Percentiles rank a stretch among this genome's conserved stretches.
phyloP scores from a whole-genome alignment of 1,284 basidiomycete species.

The Sphaerobolus stellatus region DNA sequence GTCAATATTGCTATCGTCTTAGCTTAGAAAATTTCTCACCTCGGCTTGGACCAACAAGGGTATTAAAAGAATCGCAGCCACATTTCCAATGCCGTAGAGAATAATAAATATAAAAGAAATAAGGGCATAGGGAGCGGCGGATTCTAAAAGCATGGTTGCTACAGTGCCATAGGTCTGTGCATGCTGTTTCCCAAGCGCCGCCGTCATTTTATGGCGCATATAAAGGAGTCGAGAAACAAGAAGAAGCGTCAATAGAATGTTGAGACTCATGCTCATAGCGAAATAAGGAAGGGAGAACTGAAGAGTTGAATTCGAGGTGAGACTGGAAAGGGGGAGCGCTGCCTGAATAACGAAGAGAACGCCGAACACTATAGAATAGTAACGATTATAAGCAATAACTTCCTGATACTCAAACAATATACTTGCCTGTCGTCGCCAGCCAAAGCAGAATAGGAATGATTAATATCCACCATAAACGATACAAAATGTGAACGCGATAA shows the following conservation, averaged over 20 bases:
- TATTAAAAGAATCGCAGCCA: too few species aligned
- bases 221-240: too few species aligned
- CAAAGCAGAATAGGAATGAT: conserved; percentile 1
- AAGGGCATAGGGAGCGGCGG: neutral
- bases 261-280: neutral
- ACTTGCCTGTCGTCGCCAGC: neutral
- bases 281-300: neutral
- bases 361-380: neutral
- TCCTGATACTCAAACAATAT: neutral
- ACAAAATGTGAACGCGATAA: neutral
- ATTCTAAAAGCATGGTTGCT: neutral
- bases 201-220: too few species aligned
- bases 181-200: neutral
- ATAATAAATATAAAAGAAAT: neutral
- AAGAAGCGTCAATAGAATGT: neutral
- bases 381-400: neutral
- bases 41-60: too few species aligned
- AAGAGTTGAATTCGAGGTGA: neutral
- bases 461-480: neutral
- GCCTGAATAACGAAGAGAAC: neutral
- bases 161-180: neutral
- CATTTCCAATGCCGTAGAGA: too few species aligned
- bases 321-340: neutral
- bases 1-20: too few species aligned
- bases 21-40: too few species aligned